Base-by-base conservation (phyloP, 441 rosid species). In the Pelargonium citronellum region DNA sequence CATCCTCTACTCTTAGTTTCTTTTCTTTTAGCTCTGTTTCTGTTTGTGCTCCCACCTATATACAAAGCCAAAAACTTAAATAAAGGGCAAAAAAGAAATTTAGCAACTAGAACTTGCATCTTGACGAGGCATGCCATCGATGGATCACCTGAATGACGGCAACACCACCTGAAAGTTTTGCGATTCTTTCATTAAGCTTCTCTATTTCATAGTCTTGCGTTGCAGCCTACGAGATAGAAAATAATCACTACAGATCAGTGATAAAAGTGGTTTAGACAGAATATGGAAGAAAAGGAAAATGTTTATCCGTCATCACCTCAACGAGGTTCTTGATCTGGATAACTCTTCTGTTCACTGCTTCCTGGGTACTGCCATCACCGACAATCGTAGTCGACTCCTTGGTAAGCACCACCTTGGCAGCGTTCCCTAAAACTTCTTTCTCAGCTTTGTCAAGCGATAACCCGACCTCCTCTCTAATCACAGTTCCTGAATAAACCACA, bases 1-100 rank as follows among this genome's bases (percentile, higher is more conserved):
- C 98, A 83, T 93, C 98, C 79, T 93, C 98, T 67, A 91, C 97
- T 79, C 98, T 91, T 79, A 91, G 47, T 72, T 89, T 91, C 88
- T 93, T 93, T 75, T 93, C 98, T 79, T 93, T 93, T 13, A 93
- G 95, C 83, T 93, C 98, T 5, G 97, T 91, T 79, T 91, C 97
- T 22, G 96, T 93, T 83, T 93, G 98, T n/a, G 98, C 98, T 34
- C 39, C 39, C 39, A 34, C 39, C 39, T 34, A 34, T 5, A 4
- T 5, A 34, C 39, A 5, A 34, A 34, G 6, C 39, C 5, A 34
- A 34, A 34, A 34, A 34, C 39, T 34, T 34, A 34, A 34, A 34
- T 34, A 34, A 34, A 34, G 39, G 39, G 39, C 39, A 34, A 34
- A 34, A 34, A 34, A 34, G 39, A 34, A 34, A 34, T 34, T 34